These are phyloP conservation scores for Akanthomyces dipterigenus DNA, from an alignment of 2,329 filamentous ascomycete genomes.

Conservation along the genomic window DNA sequence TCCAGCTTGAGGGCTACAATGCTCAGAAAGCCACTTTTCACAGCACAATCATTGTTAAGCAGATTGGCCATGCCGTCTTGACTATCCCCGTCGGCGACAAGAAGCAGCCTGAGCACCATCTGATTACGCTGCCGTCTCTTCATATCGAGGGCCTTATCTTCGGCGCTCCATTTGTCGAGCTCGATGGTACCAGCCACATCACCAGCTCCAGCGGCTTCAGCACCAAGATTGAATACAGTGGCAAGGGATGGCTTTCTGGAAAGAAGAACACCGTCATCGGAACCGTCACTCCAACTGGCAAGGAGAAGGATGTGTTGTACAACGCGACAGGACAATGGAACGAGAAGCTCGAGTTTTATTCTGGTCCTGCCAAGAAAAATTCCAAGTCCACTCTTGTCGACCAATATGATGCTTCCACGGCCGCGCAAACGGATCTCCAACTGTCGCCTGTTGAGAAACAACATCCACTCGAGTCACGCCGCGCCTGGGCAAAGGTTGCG, in stretches of 20 bases:
- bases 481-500: conserved; percentile 83
- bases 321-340: conserved; percentile 89
- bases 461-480: conserved; percentile 78
- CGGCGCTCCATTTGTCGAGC: conserved; percentile 80
- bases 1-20: conserved; percentile 81
- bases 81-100: conserved; percentile 51
- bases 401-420: conserved; percentile 51
- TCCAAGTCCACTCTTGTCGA: conserved; percentile 44
- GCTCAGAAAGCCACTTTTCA: conserved; percentile 94
- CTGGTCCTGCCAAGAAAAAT: conserved; percentile 50
- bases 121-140: conserved; percentile 84
- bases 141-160: conserved; percentile 93
- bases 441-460: conserved; percentile 71
- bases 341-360: conserved; percentile 70
- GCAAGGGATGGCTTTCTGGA: conserved; percentile 89
- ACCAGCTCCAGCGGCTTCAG: conserved; percentile 80
- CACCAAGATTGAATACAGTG: conserved; percentile 85
- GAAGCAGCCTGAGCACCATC: conserved; percentile 58
- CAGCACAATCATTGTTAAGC: conserved; percentile 89
- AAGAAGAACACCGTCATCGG: conserved; percentile 91
- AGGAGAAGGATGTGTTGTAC: conserved; percentile 69
- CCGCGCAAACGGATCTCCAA: conserved; percentile 58
- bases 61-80: conserved; percentile 82
- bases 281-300: conserved; percentile 60
- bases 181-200: conserved; percentile 81